phyloP scores from a whole-genome alignment of 306 rosid genomes.

The Fagus sylvatica region DNA sequence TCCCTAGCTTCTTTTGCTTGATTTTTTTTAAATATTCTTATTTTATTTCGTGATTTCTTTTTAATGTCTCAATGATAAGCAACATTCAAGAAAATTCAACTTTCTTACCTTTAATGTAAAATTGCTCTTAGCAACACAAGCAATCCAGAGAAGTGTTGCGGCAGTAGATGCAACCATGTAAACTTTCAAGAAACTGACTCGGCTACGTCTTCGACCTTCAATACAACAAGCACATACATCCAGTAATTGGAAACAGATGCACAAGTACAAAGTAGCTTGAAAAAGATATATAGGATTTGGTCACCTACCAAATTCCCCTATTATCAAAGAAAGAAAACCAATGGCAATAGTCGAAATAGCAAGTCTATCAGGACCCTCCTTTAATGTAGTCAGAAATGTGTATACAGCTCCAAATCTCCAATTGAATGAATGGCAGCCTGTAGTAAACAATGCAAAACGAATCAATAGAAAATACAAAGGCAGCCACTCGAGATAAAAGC shows the following conservation, averaged over 20 bases:
- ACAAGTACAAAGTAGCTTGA: not conserved
- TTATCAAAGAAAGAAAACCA: slow-evolving; percentile 45
- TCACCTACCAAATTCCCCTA: slow-evolving; percentile 64
- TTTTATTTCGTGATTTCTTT: not conserved
- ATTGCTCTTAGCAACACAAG: slow-evolving; percentile 41
- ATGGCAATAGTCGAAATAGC: slow-evolving; percentile 47
- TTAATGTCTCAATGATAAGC: not conserved
- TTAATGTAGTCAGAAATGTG: slow-evolving; percentile 37
- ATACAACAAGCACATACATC: slow-evolving; percentile 23
- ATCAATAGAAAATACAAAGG: slow-evolving; percentile 9
- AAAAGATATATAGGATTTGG: slow-evolving; percentile 1
- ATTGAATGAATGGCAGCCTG: slow-evolving; percentile 60
- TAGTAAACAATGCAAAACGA: slow-evolving; percentile 26
- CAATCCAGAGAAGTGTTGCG: slow-evolving; percentile 37
- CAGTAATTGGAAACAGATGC: not conserved
- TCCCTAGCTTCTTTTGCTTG: not conserved
- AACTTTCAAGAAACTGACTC: slow-evolving; percentile 49
- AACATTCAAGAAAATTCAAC: not conserved
- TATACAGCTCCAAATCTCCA: slow-evolving; percentile 45
- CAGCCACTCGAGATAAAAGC: not conserved
- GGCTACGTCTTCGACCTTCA: slow-evolving; percentile 74
- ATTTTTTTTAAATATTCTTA: not conserved
- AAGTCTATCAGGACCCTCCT: slow-evolving; percentile 42
- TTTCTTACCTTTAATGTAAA: slow-evolving; percentile 55
- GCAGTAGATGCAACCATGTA: slow-evolving; percentile 51